Evolutionary conservation across 225 moss, liverwort and hornwort species (phyloP), one percentile per base, ranked within the genome.

Genomic region (Pseudoscleropodium purum): DNA sequence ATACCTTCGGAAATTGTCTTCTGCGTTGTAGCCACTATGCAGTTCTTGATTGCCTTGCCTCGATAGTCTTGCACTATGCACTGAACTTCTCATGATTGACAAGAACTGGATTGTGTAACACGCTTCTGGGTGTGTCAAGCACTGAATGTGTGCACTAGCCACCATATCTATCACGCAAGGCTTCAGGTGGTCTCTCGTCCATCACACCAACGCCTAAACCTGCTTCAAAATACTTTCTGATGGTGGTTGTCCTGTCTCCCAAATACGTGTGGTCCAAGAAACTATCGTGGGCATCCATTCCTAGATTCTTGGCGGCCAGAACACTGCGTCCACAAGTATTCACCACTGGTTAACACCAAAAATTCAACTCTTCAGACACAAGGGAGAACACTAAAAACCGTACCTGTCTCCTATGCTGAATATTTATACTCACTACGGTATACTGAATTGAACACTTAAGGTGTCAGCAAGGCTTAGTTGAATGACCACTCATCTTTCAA

Each of bases 261-360:
- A 99, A 91, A 84, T 91, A 99, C 41, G 98, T 96, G 56, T 96
- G 96, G 86, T 99, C 98, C 78, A 99, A 87, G 83, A 99, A 99
- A 85, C 92, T 99, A 65, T 96, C 88, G 81, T 95, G 93, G 12
- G 95, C 96, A 68, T 88, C 94, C 88, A 85, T 39, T 66, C 96
- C 92, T 83, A 97, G 88, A 85, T 94, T 97, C 75, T 94, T 92
- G 49, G 97, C 94, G 56, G 97, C 98, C 61, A 99, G 91, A 47
- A 97, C 96, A 93, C 98, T 99, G 93, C 91, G 73, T 68, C 57
- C 69, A 91, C 52, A 89, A 67, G 11, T 9, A 61, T 34, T 51
- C 57, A 82, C 47, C 43, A 84, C 49, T 73, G 5, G 29, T 91
- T 36, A 89, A 87, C 31, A 81, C 43, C 62, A 45, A 33, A 82